Percentiles rank a stretch among this genome's conserved stretches.
These are phyloP conservation scores for Suillus bovinus DNA, from an alignment of 768 basidiomycete species.

Conservation along the genomic window DNA sequence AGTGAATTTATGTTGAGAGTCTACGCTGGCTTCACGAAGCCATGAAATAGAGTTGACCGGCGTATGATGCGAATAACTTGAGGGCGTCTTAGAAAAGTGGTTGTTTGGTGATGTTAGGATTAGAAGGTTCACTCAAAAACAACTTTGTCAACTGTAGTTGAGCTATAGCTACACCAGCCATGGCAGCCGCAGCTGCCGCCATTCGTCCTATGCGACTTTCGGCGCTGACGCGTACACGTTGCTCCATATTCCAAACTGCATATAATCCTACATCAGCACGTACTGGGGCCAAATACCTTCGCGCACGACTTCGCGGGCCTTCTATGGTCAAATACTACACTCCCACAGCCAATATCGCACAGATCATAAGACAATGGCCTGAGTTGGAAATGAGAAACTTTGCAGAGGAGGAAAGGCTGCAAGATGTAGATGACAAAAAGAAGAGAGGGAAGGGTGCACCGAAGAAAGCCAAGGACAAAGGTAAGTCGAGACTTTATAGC, in stretches of 20 bases:
- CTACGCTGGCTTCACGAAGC: background rate
- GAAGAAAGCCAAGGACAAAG: slow-evolving; percentile 71
- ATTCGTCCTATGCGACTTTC: slow-evolving; percentile 54
- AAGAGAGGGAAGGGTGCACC: slow-evolving; percentile 83
- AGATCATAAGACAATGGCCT: slow-evolving; percentile 51
- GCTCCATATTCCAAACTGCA: slow-evolving; percentile 79
- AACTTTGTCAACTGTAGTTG: background rate
- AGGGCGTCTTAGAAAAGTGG: slow-evolving; percentile 2
- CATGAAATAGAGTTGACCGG: background rate
- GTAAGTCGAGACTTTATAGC: slow-evolving; percentile 38
- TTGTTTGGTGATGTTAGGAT: slow-evolving; percentile 34
- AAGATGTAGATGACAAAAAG: slow-evolving; percentile 67
- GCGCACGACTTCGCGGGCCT: slow-evolving; percentile 78
- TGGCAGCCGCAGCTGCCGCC: slow-evolving; percentile 26
- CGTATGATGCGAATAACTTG: background rate
- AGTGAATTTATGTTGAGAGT: background rate
- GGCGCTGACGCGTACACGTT: slow-evolving; percentile 63
- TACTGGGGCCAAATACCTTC: slow-evolving; percentile 92
- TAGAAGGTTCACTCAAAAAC: slow-evolving; percentile 17
- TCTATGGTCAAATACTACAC: slow-evolving; percentile 88
- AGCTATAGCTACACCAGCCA: slow-evolving; percentile 9
- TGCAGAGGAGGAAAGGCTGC: slow-evolving; percentile 64
- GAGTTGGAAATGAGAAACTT: slow-evolving; percentile 63
- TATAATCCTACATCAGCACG: slow-evolving; percentile 83
- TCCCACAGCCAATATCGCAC: slow-evolving; percentile 51